Evolutionary conservation across 805 yeast species (phyloP), one percentile per base, ranked within the genome.

Genomic region (Myxozyma sirexii): DNA sequence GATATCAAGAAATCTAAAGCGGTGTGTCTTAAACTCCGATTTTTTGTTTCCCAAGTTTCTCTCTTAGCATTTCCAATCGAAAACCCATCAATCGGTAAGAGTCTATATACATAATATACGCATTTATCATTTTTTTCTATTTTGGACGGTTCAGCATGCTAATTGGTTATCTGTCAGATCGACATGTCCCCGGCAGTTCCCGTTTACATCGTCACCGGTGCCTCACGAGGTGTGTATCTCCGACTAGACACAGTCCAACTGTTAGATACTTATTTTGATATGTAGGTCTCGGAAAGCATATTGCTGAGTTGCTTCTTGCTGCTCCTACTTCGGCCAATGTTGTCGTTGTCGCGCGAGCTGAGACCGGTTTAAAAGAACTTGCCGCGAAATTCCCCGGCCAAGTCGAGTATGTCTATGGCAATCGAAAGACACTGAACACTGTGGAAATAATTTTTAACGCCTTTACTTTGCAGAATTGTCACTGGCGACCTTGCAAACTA

Each of bases 271-370:
- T 12, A 21, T 10, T 1, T 13, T 3, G 31, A 26, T 15, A 15
- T 10, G 8, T 62, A 55, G 96, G 97, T 4, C 86, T 93, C 68
- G 99, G 99, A 1, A 81, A 79, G n/a, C 80, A 91, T 0, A 84
- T 87, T 65, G 90, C 86, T 2, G 79, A 81, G 39, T 68, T 76
- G 15, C 73, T 82, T 19, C 74, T 91, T 1, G 35, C 56, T 12
- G 63, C 49, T 3, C 67, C 74, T 2, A 66, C 75, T 0, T 64
- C 70, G 13, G 71, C 81, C 0, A 76, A 77, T 39, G 82, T 88
- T 4, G 80, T 88, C 12, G 90, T 90, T 0, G 82, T 90, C 29
- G 92, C 97, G 0, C 82, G 97, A 67, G 77, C 88, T 3, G 78
- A 76, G 46, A 76, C 73, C 0, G 77, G 80, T 1, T 70, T 89